A percentile compares a stretch with the other conserved stretches of the same genome.
Evolutionary conservation across 495 filamentous ascomycete species (phyloP).

Genomic region (Sporormia fimetaria): DNA sequence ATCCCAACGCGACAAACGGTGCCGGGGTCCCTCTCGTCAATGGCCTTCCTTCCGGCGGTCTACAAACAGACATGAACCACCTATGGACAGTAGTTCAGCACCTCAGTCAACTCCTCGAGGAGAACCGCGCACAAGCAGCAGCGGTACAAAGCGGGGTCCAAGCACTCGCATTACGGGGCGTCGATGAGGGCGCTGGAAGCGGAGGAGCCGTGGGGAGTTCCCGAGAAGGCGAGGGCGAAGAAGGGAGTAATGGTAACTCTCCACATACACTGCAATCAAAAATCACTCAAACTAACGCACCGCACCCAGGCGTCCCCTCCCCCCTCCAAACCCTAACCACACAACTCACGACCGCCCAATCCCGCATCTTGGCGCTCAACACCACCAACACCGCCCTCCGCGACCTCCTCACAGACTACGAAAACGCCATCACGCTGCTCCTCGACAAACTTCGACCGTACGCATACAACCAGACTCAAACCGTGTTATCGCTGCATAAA

Average conservation of each 20-base stretch:
- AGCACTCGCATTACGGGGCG: constrained; percentile 43
- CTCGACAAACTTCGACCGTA: constrained; percentile 53
- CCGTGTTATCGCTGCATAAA: constrained; percentile 44
- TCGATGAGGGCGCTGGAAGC: constrained; percentile 17
- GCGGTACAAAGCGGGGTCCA: constrained; percentile 60
- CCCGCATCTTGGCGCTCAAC: constrained; percentile 38
- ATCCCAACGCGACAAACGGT: too few relatives aligned
- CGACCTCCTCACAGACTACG: constrained; percentile 48
- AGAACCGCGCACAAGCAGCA: constrained; percentile 65
- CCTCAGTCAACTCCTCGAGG: constrained; percentile 60
- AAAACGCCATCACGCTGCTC: constrained; percentile 43
- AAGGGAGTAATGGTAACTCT: constrained; percentile 19
- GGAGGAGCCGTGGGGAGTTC: constrained; percentile 1
- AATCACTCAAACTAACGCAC: neutral
- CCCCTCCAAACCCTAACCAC: constrained; percentile 38
- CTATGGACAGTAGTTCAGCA: constrained; percentile 76
- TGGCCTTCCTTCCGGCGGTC: constrained; percentile 44
- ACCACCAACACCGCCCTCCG: constrained; percentile 42
- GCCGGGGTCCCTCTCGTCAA: too few relatives aligned
- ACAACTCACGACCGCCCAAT: constrained; percentile 42
- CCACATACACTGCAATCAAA: neutral
- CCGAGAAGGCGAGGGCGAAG: constrained; percentile 20
- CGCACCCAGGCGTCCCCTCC: constrained; percentile 13
- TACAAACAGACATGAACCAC: constrained; percentile 79
- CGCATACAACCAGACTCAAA: constrained; percentile 49